Percentiles rank a stretch among this genome's conserved stretches.
Evolutionary conservation across 1,284 basidiomycete genomes (phyloP).

Genomic region (Meira miltonrushii): DNA sequence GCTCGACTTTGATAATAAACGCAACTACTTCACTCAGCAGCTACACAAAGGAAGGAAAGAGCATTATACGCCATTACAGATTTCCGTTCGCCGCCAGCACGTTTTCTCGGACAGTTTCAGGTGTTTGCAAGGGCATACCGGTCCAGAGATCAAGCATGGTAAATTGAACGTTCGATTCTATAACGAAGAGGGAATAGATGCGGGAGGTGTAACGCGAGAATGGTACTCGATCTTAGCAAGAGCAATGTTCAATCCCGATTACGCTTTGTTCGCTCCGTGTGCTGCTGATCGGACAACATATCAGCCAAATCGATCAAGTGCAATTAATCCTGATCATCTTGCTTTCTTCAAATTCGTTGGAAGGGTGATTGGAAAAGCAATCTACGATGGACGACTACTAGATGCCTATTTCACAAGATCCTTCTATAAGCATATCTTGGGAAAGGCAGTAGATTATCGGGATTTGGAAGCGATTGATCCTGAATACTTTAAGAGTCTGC

Average conservation of each 20-base stretch:
- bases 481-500: conserved; percentile 77
- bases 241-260: conserved; percentile 99
- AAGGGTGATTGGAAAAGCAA: conserved; percentile 87
- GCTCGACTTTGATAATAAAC: conserved; percentile 99
- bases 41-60: conserved; percentile 75
- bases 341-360: conserved; percentile 99
- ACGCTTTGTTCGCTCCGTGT: conserved; percentile 91
- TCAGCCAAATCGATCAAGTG: conserved; percentile 89
- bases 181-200: conserved; percentile 96
- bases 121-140: conserved; percentile 78
- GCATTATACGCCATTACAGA: conserved; percentile 74
- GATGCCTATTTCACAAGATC: conserved; percentile 88
- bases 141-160: conserved; percentile 95
- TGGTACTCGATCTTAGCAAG: conserved; percentile 97
- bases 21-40: conserved; percentile 96
- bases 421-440: conserved; percentile 52
- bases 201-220: conserved; percentile 93
- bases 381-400: conserved; percentile 87
- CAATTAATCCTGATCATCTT: conserved; percentile 79
- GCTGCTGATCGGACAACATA: conserved; percentile 82
- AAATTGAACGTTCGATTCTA: conserved; percentile 96
- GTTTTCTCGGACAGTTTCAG: conserved; percentile 98
- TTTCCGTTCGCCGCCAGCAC: conserved; percentile 85
- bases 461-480: conserved; percentile 50
- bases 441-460: conserved; percentile 46